Evolutionary conservation across 2,329 filamentous ascomycete species (phyloP).

Genomic region (Alternaria panax): DNA sequence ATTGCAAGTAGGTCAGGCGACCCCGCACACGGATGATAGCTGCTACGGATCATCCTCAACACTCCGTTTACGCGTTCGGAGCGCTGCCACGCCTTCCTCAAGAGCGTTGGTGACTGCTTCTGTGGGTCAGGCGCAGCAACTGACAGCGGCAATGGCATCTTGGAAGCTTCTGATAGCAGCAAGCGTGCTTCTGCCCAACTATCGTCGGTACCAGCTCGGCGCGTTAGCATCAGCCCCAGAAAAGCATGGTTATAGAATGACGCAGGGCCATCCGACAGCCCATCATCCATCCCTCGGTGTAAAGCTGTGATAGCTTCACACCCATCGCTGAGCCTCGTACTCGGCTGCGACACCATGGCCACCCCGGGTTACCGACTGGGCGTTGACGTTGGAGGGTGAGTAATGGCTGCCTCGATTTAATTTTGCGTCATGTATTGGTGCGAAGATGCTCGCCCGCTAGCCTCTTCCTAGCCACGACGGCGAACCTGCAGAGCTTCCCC

Average conservation of each 20-base stretch:
- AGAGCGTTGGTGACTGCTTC: background rate
- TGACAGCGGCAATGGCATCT: background rate
- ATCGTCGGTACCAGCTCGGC: slow-evolving; percentile 14
- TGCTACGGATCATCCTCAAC: slow-evolving; percentile 4
- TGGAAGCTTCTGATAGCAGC: slow-evolving; percentile 2
- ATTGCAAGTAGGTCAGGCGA: background rate
- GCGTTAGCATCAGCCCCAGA: slow-evolving; percentile 6
- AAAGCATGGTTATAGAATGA: slow-evolving; percentile 20
- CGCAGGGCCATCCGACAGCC: slow-evolving; percentile 9
- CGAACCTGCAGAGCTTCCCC: slow-evolving; percentile 4
- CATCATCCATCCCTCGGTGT: background rate
- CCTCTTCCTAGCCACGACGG: background rate
- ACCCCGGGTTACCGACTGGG: slow-evolving; percentile 40
- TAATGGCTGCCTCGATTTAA: slow-evolving; percentile 6
- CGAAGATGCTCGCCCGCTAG: slow-evolving; percentile 1
- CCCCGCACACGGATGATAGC: slow-evolving; percentile 3
- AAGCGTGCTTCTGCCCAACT: background rate
- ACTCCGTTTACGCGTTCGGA: background rate
- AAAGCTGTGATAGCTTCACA: background rate
- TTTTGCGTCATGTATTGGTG: background rate
- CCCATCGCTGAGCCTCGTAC: background rate
- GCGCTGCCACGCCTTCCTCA: background rate
- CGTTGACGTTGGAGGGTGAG: slow-evolving; percentile 47
- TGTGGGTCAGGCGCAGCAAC: background rate
- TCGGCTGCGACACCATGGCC: slow-evolving; percentile 6